Percentiles rank a stretch among this genome's conserved stretches.
These are phyloP conservation scores for Xerocomellus intermedius DNA, from an alignment of 768 basidiomycete species.

Conservation along the genomic window DNA sequence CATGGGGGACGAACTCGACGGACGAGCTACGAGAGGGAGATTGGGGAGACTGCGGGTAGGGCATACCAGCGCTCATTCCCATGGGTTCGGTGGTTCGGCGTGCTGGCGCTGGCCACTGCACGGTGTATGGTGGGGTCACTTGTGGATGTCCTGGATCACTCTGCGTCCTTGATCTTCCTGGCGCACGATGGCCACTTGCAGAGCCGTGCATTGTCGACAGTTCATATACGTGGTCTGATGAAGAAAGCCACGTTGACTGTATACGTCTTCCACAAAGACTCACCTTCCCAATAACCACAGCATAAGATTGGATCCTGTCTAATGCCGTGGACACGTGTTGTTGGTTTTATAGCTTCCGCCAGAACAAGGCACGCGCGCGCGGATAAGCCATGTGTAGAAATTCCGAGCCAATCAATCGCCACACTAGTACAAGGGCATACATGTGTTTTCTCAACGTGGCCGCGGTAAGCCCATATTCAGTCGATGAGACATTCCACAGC, in stretches of 20 bases:
- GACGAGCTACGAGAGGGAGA: conserved; percentile 24
- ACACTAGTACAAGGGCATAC: not conserved
- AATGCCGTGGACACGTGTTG: conserved; percentile 7
- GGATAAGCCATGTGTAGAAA: not conserved
- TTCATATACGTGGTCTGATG: not conserved
- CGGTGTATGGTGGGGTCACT: conserved; percentile 23
- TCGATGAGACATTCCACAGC: not conserved
- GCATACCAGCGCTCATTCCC: not conserved
- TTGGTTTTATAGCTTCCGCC: not conserved
- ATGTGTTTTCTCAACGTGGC: not conserved
- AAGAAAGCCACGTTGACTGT: not conserved
- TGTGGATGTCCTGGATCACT: conserved; percentile 27
- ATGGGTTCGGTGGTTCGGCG: conserved; percentile 22
- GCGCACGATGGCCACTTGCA: conserved; percentile 4
- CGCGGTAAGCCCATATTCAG: not conserved
- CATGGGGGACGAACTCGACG: conserved; percentile 15
- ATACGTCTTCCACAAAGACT: not conserved
- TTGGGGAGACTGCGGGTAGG: conserved; percentile 7
- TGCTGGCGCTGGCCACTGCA: conserved; percentile 25
- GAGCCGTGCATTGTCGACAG: conserved; percentile 15
- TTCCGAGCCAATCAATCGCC: not conserved
- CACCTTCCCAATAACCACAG: not conserved
- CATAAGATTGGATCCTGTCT: not conserved
- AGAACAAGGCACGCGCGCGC: not conserved
- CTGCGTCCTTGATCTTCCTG: conserved; percentile 10